Evolutionary conservation across 371 early-diverging fungal genomes (phyloP), one percentile per base, ranked within the genome.

Genomic region (Mucor circinelloides): DNA sequence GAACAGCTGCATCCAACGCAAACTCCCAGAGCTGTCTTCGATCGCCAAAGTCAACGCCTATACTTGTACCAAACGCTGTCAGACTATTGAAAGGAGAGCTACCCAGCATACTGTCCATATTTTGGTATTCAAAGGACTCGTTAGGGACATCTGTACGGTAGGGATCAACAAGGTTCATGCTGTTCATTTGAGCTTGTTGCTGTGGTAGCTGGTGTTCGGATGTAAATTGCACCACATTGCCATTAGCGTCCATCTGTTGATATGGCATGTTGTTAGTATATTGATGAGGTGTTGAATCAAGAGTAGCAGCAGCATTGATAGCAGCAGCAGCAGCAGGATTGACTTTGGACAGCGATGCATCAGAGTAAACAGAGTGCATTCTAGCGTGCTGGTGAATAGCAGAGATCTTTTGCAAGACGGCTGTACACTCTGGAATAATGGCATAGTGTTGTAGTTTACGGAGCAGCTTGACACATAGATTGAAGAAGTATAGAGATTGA

Each of bases 401-500:
- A n/a, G 65, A 42, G 3, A 70, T 60, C 23, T 65, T 42, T 23
- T 56, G 32, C 38, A 70, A 56, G n/a, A 70, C 32, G 23, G 70
- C 46, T 7, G 70, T 31, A 13, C 57, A 48, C 48, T 70, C 66
- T 32, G 70, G 70, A 36, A 70, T 57, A 17, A 57, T 23, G 1
- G 66, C 57, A 27, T 54, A 38, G 21, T 34, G 60, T 48, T 61
- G 55, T 10, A 70, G 21, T 13, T 48, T 65, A 3, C 60, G 48
- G 4, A 70, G 32, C 2, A 70, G 7, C 3, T 34, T 17, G 6
- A 60, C 13, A n/a, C 65, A 57, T 9, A 30, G 38, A 23, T 65
- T 46, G 30, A 60, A 61, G 15, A 65, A 54, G 6, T 61, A 13
- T n/a, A 23, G 19, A 12, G 70, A 70, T 56, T 70, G 66, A 6